These are phyloP conservation scores for Auriscalpium microsporum DNA, from an alignment of 768 basidiomycete species.

Conservation along the genomic window DNA sequence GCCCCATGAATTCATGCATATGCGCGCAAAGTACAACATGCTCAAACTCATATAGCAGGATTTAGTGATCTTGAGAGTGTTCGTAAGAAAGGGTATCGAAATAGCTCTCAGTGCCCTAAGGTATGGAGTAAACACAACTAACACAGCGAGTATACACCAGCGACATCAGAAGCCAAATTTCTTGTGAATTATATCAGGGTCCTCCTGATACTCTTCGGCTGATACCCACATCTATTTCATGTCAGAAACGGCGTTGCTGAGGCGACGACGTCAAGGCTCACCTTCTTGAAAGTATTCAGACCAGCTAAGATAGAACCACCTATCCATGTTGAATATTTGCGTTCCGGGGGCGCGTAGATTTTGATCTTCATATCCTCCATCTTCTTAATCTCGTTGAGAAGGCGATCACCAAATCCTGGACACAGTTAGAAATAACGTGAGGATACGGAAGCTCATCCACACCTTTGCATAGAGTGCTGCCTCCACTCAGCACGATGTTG, in stretches of 20 bases:
- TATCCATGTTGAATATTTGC: conserved; percentile 96
- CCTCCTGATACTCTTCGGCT: conserved; percentile 98
- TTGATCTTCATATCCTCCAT: conserved; percentile 97
- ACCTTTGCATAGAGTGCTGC: conserved; percentile 94
- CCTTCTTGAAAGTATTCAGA: conserved; percentile 96
- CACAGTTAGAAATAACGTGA: conserved; percentile 3
- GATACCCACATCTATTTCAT: conserved; percentile 92
- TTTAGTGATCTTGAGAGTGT: not conserved
- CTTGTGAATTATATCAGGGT: conserved; percentile 97
- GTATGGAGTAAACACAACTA: too few relatives aligned
- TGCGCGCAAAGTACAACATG: conserved; percentile 9
- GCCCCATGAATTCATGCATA: conserved; percentile 27
- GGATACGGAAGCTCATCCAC: conserved; percentile 8
- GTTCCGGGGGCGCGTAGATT: conserved; percentile 98
- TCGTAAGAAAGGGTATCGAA: conserved; percentile 12
- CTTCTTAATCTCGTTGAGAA: conserved; percentile 95
- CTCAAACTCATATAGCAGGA: conserved; percentile 3
- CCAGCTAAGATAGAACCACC: conserved; percentile 96
- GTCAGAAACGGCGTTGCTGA: not conserved
- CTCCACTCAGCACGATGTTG: conserved; percentile 94
- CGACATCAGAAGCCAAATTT: conserved; percentile 71
- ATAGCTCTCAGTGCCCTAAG: not conserved
- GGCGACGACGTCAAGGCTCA: conserved; percentile 20
- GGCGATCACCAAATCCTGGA: conserved; percentile 88
- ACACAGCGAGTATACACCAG: conserved; percentile 1